phyloP scores from a whole-genome alignment of 2,329 filamentous ascomycete species.

The Fusarium nelsonii region DNA sequence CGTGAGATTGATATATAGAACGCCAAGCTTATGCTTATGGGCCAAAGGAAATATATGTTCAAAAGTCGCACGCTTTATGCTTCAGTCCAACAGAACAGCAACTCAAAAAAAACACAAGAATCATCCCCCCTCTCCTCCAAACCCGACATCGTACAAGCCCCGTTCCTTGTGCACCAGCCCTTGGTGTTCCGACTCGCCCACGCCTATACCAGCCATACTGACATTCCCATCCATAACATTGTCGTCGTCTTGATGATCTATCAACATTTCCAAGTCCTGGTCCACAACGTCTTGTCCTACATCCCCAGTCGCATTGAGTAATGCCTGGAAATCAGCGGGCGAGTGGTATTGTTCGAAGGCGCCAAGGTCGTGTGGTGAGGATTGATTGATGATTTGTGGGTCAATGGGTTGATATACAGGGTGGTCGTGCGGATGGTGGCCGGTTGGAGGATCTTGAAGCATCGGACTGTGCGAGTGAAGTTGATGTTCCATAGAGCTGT shows the following conservation, averaged over 20 bases:
- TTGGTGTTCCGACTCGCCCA: conserved; percentile 23
- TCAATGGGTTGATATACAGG: conserved; percentile 67
- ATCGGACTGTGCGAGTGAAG: conserved; percentile 48
- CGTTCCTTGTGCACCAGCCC: conserved; percentile 43
- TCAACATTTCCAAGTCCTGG: conserved; percentile 65
- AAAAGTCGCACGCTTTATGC: conserved; percentile 39
- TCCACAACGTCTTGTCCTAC: conserved; percentile 59
- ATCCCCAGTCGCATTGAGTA: conserved; percentile 63
- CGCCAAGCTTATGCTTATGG: conserved; percentile 20
- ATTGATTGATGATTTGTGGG: conserved; percentile 66
- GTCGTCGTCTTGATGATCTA: conserved; percentile 61
- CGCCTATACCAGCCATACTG: conserved; percentile 39
- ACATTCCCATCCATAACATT: conserved; percentile 39
- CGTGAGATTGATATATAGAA: not conserved
- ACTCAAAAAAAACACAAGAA: not conserved
- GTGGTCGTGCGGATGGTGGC: conserved; percentile 43
- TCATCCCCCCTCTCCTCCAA: conserved; percentile 43
- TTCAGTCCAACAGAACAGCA: conserved; percentile 3
- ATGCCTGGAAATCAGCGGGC: conserved; percentile 65
- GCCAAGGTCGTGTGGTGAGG: conserved; percentile 48
- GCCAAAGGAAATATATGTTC: conserved; percentile 11
- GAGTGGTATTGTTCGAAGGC: conserved; percentile 58
- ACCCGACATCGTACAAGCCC: conserved; percentile 49
- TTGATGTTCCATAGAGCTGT: conserved; percentile 44
- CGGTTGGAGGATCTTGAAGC: conserved; percentile 51